Base-by-base conservation (phyloP, 108 stramenopile genomes). In the Thalassiosira profunda region DNA sequence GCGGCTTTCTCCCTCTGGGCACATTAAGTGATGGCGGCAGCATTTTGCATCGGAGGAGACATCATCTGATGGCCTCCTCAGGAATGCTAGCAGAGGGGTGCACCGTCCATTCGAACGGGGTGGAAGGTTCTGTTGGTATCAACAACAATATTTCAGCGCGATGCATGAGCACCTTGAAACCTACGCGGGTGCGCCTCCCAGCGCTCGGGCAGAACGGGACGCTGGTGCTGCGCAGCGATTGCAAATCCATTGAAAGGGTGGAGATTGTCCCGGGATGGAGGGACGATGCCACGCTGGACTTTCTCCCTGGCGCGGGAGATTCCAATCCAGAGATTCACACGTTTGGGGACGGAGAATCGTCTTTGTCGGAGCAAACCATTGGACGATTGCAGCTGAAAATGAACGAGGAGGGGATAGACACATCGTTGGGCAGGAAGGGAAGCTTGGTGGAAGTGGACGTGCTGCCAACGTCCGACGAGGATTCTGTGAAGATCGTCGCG, bases 181-280 rank as follows among this genome's bases (percentile, higher is more conserved):
- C 67, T 9, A 21, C 53, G 0, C 23, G 52, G 21, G 17, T 75
- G 11, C 36, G 53, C 1, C 40, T 75, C 1, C 74, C 74, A 21
- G 26, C 45, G 28, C 67, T 62, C 14, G 68, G 74, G 26, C 74
- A 75, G 29, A 70, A 70, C 36, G 66, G 66, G 38, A 75, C 74
- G 18, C 38, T 75, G 4, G 15, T 35, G 1, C 59, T 75, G 24
- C 74, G 62, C 44, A 61, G 74, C 20, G 33, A 33, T 4, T 49
- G 49, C 5, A 49, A 44, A 40, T 37, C 53, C 25, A 45, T 69
- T 35, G 29, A 35, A 5, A n/a, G 54, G 54, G 67, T 75, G 17
- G 43, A 70, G 20, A 70, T 75, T 28, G 35, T 70, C 4, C 58
- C 74, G 9, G 61, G 70, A 23, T 69, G 67, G 74, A 31, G 74